phyloP scores from a whole-genome alignment of 2,329 filamentous ascomycete genomes.

The Aureobasidium leucospermi region DNA sequence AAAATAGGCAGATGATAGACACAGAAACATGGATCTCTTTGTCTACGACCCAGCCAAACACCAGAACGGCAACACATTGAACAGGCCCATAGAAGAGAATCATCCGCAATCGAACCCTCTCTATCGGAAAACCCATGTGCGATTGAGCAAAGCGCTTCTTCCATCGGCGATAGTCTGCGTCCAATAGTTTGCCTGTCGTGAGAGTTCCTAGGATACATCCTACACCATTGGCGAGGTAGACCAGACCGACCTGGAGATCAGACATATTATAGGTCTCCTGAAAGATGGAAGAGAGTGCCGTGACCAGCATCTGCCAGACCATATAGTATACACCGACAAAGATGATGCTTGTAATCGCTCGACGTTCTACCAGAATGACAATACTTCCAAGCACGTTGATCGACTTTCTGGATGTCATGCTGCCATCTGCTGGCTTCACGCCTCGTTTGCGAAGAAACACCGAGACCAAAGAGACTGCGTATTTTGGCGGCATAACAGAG shows the following conservation, averaged over 20 bases:
- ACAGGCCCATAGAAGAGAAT: constrained; percentile 39
- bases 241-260: constrained; percentile 42
- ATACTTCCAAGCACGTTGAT: constrained; percentile 42
- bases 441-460: not conserved
- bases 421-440: not conserved
- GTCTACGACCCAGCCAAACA: constrained; percentile 49
- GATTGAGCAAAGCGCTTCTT: constrained; percentile 14
- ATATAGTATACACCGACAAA: constrained; percentile 47
- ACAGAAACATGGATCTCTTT: constrained; percentile 40
- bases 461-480: constrained; percentile 1
- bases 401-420: constrained; percentile 21
- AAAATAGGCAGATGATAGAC: constrained; percentile 45
- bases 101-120: constrained; percentile 45
- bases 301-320: constrained; percentile 51
- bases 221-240: constrained; percentile 49
- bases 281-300: constrained; percentile 46
- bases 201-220: constrained; percentile 49
- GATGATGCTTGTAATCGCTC: constrained; percentile 38
- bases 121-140: constrained; percentile 36
- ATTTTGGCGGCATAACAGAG: not conserved
- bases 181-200: constrained; percentile 45
- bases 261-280: constrained; percentile 35
- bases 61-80: constrained; percentile 40
- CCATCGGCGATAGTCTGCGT: constrained; percentile 42
- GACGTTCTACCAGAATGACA: constrained; percentile 40